phyloP scores from a whole-genome alignment of 1,284 basidiomycete species.

The Apiotrichum brassicae region DNA sequence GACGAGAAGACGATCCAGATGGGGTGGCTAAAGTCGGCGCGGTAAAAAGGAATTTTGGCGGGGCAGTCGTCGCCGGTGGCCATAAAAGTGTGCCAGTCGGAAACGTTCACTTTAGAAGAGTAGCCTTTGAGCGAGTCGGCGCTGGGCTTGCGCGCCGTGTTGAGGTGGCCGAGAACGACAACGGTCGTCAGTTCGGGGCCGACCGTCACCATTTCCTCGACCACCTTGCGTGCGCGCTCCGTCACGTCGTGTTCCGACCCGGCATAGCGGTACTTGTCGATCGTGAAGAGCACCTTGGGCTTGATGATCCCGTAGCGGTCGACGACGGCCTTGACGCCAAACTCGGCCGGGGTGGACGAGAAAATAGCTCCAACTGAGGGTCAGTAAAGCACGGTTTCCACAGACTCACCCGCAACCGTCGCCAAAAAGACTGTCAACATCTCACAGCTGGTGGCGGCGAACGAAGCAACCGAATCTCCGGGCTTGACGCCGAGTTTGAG shows the following conservation, averaged over 20 bases:
- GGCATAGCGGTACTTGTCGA: constrained; percentile 39
- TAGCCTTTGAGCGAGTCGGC: constrained; percentile 11
- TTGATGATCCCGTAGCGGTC: constrained; percentile 30
- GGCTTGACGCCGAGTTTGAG: constrained; percentile 13
- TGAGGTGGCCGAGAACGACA: constrained; percentile 31
- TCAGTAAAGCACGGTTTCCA: background rate
- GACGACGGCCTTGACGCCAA: constrained; percentile 24
- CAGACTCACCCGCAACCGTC: constrained; percentile 8
- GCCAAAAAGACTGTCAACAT: constrained; percentile 18
- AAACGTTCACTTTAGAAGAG: constrained; percentile 3
- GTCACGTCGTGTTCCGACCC: constrained; percentile 31
- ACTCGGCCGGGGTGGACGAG: constrained; percentile 25
- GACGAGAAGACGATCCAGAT: constrained; percentile 39
- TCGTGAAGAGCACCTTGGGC: constrained; percentile 42
- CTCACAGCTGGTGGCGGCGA: constrained; percentile 17
- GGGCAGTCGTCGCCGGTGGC: constrained; percentile 12
- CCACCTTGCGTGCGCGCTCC: constrained; percentile 21
- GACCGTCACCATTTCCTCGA: constrained; percentile 17
- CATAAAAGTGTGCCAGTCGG: constrained; percentile 14
- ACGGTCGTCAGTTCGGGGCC: constrained; percentile 31
- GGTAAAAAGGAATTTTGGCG: constrained; percentile 25
- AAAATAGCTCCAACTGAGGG: constrained; percentile 21
- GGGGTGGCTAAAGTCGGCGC: constrained; percentile 25
- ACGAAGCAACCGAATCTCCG: constrained; percentile 15
- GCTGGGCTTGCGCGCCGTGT: constrained; percentile 21